These are phyloP conservation scores for Nannochloropsis gaditana DNA, from an alignment of 108 stramenopile species.

Conservation along the genomic window DNA sequence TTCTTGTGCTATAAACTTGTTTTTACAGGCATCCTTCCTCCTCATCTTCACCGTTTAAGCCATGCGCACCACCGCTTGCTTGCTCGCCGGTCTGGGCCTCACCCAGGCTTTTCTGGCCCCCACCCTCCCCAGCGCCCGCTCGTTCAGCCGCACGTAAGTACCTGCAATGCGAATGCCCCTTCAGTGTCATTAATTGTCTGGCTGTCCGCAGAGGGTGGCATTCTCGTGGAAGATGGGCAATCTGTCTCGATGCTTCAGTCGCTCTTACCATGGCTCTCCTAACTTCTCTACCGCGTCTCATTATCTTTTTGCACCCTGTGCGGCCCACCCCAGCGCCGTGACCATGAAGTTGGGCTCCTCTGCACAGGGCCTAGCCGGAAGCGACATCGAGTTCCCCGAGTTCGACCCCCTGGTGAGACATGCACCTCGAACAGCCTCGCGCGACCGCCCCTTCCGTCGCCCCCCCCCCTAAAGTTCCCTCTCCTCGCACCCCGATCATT, in stretches of 20 bases:
- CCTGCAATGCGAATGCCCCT: no score
- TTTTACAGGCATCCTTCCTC: not conserved
- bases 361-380: constrained; percentile 41
- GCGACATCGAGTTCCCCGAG: constrained; percentile 41
- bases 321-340: constrained; percentile 4
- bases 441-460: not conserved
- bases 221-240: not conserved
- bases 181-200: no score
- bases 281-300: not conserved
- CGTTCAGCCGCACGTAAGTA: constrained; percentile 3
- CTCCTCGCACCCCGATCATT: not conserved
- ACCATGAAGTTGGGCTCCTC: constrained; percentile 27
- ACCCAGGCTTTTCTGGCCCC: constrained; percentile 14
- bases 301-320: not conserved
- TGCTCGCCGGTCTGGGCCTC: constrained; percentile 16
- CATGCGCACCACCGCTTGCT: constrained; percentile 13
- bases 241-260: not conserved
- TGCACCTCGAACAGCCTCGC: no score
- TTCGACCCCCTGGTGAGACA: constrained; percentile 43
- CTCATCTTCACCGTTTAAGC: constrained; percentile 4
- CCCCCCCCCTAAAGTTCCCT: not conserved
- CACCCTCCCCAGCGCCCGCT: constrained; percentile 14
- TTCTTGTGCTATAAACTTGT: not conserved
- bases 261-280: not conserved
- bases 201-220: not conserved